Conservation (phyloP, 371 early-diverging fungal genomes). For the Syncephalastrum sp. region DNA sequence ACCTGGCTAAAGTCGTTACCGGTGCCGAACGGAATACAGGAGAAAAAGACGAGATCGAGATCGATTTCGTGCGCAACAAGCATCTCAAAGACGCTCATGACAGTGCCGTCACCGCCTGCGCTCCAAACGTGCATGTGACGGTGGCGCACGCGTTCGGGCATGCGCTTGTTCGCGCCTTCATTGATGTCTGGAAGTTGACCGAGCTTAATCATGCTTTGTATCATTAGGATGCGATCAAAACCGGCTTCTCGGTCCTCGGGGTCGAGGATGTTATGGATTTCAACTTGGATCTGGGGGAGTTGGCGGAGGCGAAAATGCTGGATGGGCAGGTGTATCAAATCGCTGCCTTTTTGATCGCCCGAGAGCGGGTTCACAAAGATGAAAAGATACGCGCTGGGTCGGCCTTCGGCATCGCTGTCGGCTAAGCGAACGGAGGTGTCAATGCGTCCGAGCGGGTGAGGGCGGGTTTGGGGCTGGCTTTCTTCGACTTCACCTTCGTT, state of each 20-base stretch:
- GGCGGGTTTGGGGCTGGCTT: no score
- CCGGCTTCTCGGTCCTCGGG: conserved; percentile 44
- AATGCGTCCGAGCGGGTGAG: conserved; percentile 2
- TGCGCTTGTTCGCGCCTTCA: no score
- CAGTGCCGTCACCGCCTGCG: conserved; percentile 71
- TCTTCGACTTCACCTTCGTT: no score
- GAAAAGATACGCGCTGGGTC: conserved; percentile 53
- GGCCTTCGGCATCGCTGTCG: conserved; percentile 25
- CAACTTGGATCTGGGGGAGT: conserved; percentile 59
- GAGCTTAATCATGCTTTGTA: conserved; percentile 30
- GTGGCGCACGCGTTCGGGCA: conserved; percentile 4
- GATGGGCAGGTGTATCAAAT: conserved; percentile 48
- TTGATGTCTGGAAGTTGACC: conserved; percentile 16
- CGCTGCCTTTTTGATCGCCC: conserved; percentile 58
- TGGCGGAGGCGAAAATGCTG: conserved; percentile 58
- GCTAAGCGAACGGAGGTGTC: conserved; percentile 21
- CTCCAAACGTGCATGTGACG: conserved; percentile 66
- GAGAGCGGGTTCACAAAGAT: conserved; percentile 66
- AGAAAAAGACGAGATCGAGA: conserved; percentile 55
- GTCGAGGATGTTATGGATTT: conserved; percentile 59
- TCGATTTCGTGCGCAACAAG: conserved; percentile 49
- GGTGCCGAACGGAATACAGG: conserved; percentile 68
- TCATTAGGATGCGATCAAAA: conserved; percentile 31
- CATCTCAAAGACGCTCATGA: conserved; percentile 58
- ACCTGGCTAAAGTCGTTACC: conserved; percentile 69